Base-by-base conservation (phyloP, 1,139 yeast genomes). In the Hanseniaspora gamundiae region DNA sequence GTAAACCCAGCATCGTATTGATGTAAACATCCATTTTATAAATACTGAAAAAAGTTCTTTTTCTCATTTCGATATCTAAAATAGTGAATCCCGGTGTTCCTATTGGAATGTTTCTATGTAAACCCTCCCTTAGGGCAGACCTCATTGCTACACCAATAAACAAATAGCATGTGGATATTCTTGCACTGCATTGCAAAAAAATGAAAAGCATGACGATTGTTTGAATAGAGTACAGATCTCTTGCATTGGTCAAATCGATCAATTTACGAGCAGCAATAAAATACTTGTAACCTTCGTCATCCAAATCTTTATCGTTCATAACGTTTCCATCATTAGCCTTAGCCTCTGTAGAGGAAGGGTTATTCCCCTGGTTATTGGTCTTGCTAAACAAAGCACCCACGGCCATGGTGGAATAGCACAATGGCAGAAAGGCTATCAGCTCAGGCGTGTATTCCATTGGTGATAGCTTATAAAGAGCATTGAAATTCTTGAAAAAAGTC, bases 101-200 rank as follows among this genome's bases (percentile, higher is more conserved):
- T 29, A 42, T 47, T 6, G 52, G 49, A 2, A 83, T 68, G 54
- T 80, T 80, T 51, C 96, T 69, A 60, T 87, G 97, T 30, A 85
- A 68, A 1, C 97, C 97, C 56, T 86, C 93, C 51, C 93, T 73
- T 43, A 87, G 65, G 0, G 94, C 94, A 42, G 91, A 80, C 57
- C 96, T 69, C 54, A 87, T 66, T 0, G 95, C 96, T 43, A 85
- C 81, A n/a, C 96, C 95, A 51, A 86, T 83, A 60, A 85, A 87
- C 0, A 94, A 80, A 60, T 87, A 87, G 62, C 96, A 87, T 0
- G 95, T 85, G 0, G 94, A 81, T 47, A 88, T 68, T 49, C 95
- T 70, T 1, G 95, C 95, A 2, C 94, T 82, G 59, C 95, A 86
- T 63, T 87, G 95, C 45, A 87, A 66, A 58, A 86, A 87, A 53